These are phyloP conservation scores for Botryobasidium botryosum DNA, from an alignment of 768 basidiomycete genomes.

Conservation along the genomic window DNA sequence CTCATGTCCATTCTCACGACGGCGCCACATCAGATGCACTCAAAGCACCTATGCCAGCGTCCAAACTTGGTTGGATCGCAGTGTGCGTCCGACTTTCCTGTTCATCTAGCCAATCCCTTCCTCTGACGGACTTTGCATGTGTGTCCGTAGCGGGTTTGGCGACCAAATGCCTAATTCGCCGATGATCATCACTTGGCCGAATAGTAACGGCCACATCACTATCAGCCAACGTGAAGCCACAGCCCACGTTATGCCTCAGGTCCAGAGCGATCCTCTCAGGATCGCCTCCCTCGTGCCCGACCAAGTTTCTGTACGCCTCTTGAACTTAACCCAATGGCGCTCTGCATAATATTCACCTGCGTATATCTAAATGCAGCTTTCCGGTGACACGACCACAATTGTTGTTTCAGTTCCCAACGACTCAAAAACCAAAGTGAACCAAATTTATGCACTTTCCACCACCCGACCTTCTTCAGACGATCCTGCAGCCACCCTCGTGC, in stretches of 20 bases:
- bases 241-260: constrained; percentile 36
- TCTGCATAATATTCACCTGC: not conserved
- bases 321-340: constrained; percentile 8
- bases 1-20: not conserved
- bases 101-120: not conserved
- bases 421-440: constrained; percentile 14
- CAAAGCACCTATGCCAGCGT: not conserved
- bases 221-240: constrained; percentile 46
- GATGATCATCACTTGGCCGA: constrained; percentile 65
- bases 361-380: not conserved
- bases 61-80: constrained; percentile 11
- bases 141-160: constrained; percentile 11
- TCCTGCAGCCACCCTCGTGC: constrained; percentile 27
- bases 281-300: constrained; percentile 26
- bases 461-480: constrained; percentile 32
- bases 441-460: constrained; percentile 46
- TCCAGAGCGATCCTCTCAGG: constrained; percentile 35
- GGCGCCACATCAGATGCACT: constrained; percentile 4
- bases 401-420: constrained; percentile 12
- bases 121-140: not conserved
- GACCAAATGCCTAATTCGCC: constrained; percentile 12
- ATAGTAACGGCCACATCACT: constrained; percentile 41
- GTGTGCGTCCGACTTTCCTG: constrained; percentile 1
- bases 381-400: constrained; percentile 1
- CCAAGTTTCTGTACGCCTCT: constrained; percentile 24